Percentiles rank a stretch among this genome's conserved stretches.
phyloP scores from a whole-genome alignment of 2,329 filamentous ascomycete species.

The Hymenoscyphus linearis region DNA sequence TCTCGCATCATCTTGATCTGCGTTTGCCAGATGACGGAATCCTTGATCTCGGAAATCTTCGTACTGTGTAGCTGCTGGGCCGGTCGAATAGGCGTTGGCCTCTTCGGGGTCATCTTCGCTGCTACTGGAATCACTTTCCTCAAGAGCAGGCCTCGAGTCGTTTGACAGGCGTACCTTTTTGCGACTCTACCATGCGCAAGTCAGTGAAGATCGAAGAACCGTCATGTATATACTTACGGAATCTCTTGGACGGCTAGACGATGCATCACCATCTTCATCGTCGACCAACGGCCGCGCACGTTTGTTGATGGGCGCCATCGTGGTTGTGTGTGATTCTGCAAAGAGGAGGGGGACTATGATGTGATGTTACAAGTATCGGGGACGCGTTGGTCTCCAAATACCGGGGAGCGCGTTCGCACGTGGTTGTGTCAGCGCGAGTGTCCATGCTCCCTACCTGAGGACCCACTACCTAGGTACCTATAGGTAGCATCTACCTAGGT shows the following conservation, averaged over 20 bases:
- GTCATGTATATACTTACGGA: conserved; percentile 24
- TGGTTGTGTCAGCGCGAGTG: too few species aligned
- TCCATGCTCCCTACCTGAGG: too few species aligned
- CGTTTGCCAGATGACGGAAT: conserved; percentile 52
- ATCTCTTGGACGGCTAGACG: conserved; percentile 27
- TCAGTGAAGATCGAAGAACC: not conserved
- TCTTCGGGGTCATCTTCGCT: conserved; percentile 22
- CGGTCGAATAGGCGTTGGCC: conserved; percentile 8
- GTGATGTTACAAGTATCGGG: not conserved
- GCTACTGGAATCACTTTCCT: conserved; percentile 22
- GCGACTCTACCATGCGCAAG: conserved; percentile 27
- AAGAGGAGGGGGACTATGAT: not conserved
- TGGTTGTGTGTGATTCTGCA: not conserved
- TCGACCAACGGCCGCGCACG: conserved; percentile 29
- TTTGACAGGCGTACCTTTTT: conserved; percentile 38
- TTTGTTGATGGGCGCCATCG: conserved; percentile 38
- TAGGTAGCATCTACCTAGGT: too few species aligned
- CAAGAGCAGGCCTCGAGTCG: conserved; percentile 9
- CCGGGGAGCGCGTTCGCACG: too few species aligned
- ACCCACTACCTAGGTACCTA: too few species aligned
- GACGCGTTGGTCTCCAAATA: not conserved
- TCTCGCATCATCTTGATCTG: conserved; percentile 54
- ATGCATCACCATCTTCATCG: conserved; percentile 23
- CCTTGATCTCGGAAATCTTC: conserved; percentile 55
- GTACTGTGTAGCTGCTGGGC: conserved; percentile 50